Evolutionary conservation across 495 filamentous ascomycete species (phyloP).

Genomic region (Penicillium coprophilum): DNA sequence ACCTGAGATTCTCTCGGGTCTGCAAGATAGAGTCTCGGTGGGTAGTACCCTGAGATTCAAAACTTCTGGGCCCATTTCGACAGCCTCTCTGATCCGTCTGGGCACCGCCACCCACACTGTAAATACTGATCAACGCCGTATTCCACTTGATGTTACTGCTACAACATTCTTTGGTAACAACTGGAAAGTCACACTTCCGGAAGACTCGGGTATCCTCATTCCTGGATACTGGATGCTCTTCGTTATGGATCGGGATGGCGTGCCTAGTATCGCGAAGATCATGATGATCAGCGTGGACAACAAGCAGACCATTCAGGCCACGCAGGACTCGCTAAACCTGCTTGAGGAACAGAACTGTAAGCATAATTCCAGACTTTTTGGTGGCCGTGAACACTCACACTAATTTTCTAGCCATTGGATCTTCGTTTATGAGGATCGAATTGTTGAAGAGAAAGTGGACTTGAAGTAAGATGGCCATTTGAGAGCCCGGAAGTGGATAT

Average conservation of each 20-base stretch:
- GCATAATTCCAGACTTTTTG: background rate
- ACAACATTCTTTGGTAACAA: background rate
- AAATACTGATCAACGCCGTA: conserved; percentile 58
- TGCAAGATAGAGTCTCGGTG: conserved; percentile 13
- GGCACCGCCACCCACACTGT: conserved; percentile 56
- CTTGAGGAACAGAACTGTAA: background rate
- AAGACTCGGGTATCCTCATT: conserved; percentile 50
- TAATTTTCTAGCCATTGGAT: background rate
- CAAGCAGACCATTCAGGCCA: background rate
- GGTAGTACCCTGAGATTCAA: conserved; percentile 29
- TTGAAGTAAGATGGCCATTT: background rate
- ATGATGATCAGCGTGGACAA: background rate
- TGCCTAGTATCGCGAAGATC: conserved; percentile 45
- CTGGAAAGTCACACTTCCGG: background rate
- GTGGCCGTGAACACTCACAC: background rate
- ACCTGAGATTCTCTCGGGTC: conserved; percentile 4
- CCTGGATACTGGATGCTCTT: conserved; percentile 63
- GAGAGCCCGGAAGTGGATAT: background rate
- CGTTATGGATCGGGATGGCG: conserved; percentile 44
- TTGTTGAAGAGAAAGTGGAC: background rate
- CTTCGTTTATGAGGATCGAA: conserved; percentile 3
- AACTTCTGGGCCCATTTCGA: conserved; percentile 2
- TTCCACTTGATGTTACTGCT: conserved; percentile 33
- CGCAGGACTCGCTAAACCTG: background rate
- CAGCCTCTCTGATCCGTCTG: conserved; percentile 44